phyloP scores from a whole-genome alignment of 1,139 yeast species.

The Saccharomyces hybrid region DNA sequence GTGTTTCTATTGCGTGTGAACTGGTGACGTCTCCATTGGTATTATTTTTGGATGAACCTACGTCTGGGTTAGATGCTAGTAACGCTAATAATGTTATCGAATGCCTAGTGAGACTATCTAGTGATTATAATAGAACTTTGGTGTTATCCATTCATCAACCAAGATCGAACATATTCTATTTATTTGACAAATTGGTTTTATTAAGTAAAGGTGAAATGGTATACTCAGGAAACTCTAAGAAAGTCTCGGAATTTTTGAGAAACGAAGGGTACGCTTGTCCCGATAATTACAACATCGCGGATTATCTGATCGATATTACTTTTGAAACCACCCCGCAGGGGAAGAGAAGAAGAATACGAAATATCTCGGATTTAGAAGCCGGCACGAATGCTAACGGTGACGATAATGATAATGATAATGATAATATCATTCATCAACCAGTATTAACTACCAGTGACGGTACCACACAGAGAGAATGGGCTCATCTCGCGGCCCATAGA shows the following conservation, averaged over 20 bases:
- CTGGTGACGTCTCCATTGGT: conserved; percentile 79
- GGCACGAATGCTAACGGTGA: not conserved
- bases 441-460: conserved; percentile 4
- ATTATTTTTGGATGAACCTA: conserved; percentile 79
- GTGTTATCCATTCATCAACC: conserved; percentile 95
- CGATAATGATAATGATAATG: not conserved
- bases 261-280: conserved; percentile 80
- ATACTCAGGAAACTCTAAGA: conserved; percentile 75
- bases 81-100: conserved; percentile 90
- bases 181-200: conserved; percentile 74
- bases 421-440: not conserved
- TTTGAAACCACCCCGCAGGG: conserved; percentile 41
- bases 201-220: conserved; percentile 80
- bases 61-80: conserved; percentile 89
- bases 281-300: conserved; percentile 85
- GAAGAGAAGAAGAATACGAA: conserved; percentile 8
- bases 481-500: conserved; percentile 77
- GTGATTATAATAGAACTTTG: conserved; percentile 76
- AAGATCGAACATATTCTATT: conserved; percentile 87
- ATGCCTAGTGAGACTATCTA: conserved; percentile 68
- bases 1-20: conserved; percentile 88
- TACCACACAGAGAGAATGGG: conserved; percentile 73
- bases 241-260: conserved; percentile 64
- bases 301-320: conserved; percentile 82
- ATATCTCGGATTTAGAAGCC: conserved; percentile 9